Evolutionary conservation across 148 eudicot species (phyloP).

Genomic region (Rhododendron ferrugineum): DNA sequence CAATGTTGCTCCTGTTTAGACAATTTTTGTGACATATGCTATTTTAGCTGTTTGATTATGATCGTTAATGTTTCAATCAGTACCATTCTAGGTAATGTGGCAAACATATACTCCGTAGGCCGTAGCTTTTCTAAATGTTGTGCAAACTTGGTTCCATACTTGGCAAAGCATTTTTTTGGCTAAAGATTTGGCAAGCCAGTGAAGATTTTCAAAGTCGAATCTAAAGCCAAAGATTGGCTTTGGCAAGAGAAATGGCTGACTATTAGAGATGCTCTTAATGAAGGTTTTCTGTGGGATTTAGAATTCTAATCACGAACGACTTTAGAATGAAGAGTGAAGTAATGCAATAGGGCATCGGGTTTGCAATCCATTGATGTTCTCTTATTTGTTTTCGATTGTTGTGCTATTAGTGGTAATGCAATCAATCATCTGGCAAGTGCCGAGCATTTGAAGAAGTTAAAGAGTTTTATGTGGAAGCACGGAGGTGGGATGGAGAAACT

Average conservation of each 20-base stretch:
- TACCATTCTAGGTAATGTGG: background rate
- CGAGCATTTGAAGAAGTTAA: constrained; percentile 74
- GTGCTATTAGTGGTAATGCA: constrained; percentile 52
- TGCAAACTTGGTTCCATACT: background rate
- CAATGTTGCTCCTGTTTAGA: background rate
- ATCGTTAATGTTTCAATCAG: background rate
- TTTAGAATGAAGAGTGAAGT: background rate
- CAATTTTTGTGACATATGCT: background rate
- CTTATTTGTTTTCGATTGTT: constrained; percentile 5
- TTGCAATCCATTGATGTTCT: background rate
- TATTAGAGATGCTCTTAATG: background rate
- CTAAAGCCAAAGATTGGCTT: background rate
- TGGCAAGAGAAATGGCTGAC: background rate
- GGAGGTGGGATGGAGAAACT: constrained; percentile 68
- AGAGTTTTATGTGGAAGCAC: constrained; percentile 81
- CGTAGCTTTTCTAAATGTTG: background rate
- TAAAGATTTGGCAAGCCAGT: background rate
- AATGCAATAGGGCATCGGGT: background rate
- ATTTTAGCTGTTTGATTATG: background rate
- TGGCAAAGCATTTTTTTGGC: background rate
- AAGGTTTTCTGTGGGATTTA: background rate
- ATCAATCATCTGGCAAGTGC: constrained; percentile 68
- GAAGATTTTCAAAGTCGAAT: background rate
- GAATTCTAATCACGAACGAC: background rate
- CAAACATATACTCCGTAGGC: background rate